A percentile compares a stretch with the other conserved stretches of the same genome.
phyloP scores from a whole-genome alignment of 306 rosid genomes.

The Rubus parviflorus region DNA sequence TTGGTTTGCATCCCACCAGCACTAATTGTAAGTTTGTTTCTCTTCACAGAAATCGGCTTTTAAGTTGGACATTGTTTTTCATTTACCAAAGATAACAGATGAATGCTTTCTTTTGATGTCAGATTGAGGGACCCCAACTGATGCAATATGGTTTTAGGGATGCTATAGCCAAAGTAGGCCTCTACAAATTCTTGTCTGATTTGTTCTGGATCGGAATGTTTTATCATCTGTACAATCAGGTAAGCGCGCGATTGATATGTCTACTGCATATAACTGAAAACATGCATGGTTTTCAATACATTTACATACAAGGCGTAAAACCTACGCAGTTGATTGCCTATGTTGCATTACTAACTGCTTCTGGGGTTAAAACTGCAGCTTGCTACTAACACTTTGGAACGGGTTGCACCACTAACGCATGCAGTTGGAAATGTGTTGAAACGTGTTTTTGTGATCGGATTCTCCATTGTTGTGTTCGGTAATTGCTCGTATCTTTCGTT shows the following conservation, averaged over 20 bases:
- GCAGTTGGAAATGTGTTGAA: slow-evolving; percentile 83
- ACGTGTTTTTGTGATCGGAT: slow-evolving; percentile 79
- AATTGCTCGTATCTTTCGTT: slow-evolving; percentile 14
- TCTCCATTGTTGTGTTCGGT: slow-evolving; percentile 77
- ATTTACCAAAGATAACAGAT: background rate
- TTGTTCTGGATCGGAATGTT: slow-evolving; percentile 77
- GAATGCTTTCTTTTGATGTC: slow-evolving; percentile 32
- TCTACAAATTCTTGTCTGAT: slow-evolving; percentile 60
- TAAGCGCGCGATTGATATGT: slow-evolving; percentile 20
- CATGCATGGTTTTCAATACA: background rate
- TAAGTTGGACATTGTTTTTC: background rate
- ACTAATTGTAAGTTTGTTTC: slow-evolving; percentile 44
- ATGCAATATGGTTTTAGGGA: slow-evolving; percentile 61
- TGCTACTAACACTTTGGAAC: slow-evolving; percentile 73
- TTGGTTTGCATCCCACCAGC: slow-evolving; percentile 73
- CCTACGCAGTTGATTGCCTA: background rate
- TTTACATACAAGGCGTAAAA: background rate
- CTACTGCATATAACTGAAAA: background rate
- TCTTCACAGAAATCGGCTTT: background rate
- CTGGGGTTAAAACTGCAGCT: slow-evolving; percentile 40
- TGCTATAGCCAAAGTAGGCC: slow-evolving; percentile 74
- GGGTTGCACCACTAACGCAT: slow-evolving; percentile 77
- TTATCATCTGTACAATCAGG: slow-evolving; percentile 79
- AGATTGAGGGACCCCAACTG: slow-evolving; percentile 75
- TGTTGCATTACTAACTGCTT: background rate